Evolutionary conservation across 83 land plant species (phyloP), one percentile per base, ranked within the genome.

Genomic region (Thuja plicata): DNA sequence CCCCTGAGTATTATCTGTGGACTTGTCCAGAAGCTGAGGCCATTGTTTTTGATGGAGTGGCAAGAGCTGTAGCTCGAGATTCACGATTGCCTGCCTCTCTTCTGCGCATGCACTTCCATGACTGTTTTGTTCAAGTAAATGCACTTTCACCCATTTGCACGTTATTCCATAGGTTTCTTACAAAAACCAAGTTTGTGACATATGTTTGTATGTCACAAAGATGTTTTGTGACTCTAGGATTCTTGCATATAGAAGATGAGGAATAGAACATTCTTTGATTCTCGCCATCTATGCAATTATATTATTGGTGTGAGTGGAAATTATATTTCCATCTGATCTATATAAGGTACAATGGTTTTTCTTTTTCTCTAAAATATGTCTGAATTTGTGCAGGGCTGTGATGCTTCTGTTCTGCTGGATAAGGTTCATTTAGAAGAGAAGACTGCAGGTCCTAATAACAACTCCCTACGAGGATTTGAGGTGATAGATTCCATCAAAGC

Each of bases 381-480:
- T 0, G 17, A 15, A 37, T 78, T 17, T 78, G 37, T 78, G 70
- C 88, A 89, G 90, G 90, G 90, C 11, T 89, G 90, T 13, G 90
- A 89, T 85, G 88, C 54, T 38, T 89, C 90, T 9, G 41, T 62
- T 45, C 35, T 86, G 79, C 79, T 89, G 79, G 90, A 89, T 66
- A 1, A 48, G 2, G 54, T 88, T 10, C 86, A 21, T 7, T 45
- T 6, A 7, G 90, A 89, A 17, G 90, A 89, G 82, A 89, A 89
- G 66, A 62, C 34, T 87, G 90, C 89, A 70, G 55, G 8, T 37
- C 82, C 90, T 3, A 86, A 89, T 66, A 11, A 3, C 9, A 87
- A 87, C 48, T 89, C 90, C 9, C 45, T 89, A 2, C 82, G 91
- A 4, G 88, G 88, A n/a, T 89, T 89, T 40, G 86, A 91, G 37